Base-by-base conservation (phyloP, 2,329 filamentous ascomycete genomes). In the Dactylellina cionopaga region DNA sequence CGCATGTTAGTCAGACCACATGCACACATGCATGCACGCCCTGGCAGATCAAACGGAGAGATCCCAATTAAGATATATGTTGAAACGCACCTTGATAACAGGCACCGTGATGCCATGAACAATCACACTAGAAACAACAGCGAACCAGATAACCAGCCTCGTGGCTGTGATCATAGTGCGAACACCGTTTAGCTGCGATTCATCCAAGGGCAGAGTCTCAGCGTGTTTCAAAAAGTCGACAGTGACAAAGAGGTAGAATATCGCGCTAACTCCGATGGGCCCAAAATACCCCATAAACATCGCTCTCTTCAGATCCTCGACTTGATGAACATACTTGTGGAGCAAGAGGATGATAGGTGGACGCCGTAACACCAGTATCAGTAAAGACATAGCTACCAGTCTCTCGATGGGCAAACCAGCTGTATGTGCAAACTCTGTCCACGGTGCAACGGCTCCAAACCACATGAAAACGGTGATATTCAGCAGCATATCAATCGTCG, bases 211-310 rank as follows among this genome's bases (percentile, higher is more conserved):
- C 11, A 60, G 33, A 5, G 15, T 73, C 29, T 60, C 51, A 63
- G 88, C 80, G 2, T 82, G 78, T 5, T 79, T 78, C 1, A 97
- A 83, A 72, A 93, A 96, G 22, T 96, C 91, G 0, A 91, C 80
- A 39, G 86, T 89, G 73, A 96, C 83, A 77, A 92, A 96, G 4
- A 97, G 84, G 78, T 97, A 96, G 79, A 96, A 97, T 17, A 96
- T 86, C 0, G 92, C 93, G 13, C 91, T 92, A 1, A 96, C 92
- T 1, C 94, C 92, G 63, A 97, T 93, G 0, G 93, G 93, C 0
- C 93, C 93, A 75, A 97, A 97, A 82, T 96, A 96, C 0, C 93
- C 93, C 5, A 95, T 91, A 77, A 96, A 96, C 0, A 91, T 81
- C 1, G 92, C 92, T 75, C 96, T 92, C 2, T 86, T 85, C 27